These are phyloP conservation scores for Atalantia buxifolia DNA, from an alignment of 345 rosid species.

Conservation along the genomic window DNA sequence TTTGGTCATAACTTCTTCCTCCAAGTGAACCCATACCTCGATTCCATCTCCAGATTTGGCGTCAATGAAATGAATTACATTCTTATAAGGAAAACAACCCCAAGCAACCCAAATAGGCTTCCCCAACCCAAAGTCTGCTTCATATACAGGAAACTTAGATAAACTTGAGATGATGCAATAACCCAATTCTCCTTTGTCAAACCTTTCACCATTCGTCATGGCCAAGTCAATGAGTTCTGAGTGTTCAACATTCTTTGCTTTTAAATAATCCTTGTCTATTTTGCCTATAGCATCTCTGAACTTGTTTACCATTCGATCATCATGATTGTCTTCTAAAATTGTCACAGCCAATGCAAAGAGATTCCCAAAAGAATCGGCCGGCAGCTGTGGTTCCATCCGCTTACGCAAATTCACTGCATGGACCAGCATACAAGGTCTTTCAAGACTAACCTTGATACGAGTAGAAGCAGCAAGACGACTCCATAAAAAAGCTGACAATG, in stretches of 20 bases:
- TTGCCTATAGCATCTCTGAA: slow-evolving; percentile 26
- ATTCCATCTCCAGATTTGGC: slow-evolving; percentile 25
- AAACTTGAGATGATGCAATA: slow-evolving; percentile 28
- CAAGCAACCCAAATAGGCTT: slow-evolving; percentile 29
- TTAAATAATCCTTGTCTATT: slow-evolving; percentile 22
- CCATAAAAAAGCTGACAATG: slow-evolving; percentile 42
- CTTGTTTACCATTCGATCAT: slow-evolving; percentile 12
- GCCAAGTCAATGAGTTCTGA: neutral
- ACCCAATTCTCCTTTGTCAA: slow-evolving; percentile 20
- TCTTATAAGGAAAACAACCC: neutral
- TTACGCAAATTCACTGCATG: slow-evolving; percentile 42
- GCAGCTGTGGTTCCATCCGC: slow-evolving; percentile 22
- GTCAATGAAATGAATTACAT: slow-evolving; percentile 23
- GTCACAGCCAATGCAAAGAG: slow-evolving; percentile 9
- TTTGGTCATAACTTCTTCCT: slow-evolving; percentile 24
- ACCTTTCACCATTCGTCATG: neutral
- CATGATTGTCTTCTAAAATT: neutral
- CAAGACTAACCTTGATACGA: neutral
- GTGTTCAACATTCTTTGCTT: slow-evolving; percentile 21
- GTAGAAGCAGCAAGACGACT: slow-evolving; percentile 33
- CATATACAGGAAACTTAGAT: slow-evolving; percentile 36
- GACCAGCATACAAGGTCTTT: slow-evolving; percentile 6
- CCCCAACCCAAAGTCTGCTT: slow-evolving; percentile 38
- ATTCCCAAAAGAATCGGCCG: slow-evolving; percentile 40
- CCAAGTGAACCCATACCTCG: slow-evolving; percentile 23